phyloP scores from a whole-genome alignment of 495 filamentous ascomycete genomes.

The Aspergillus bertholletiae region DNA sequence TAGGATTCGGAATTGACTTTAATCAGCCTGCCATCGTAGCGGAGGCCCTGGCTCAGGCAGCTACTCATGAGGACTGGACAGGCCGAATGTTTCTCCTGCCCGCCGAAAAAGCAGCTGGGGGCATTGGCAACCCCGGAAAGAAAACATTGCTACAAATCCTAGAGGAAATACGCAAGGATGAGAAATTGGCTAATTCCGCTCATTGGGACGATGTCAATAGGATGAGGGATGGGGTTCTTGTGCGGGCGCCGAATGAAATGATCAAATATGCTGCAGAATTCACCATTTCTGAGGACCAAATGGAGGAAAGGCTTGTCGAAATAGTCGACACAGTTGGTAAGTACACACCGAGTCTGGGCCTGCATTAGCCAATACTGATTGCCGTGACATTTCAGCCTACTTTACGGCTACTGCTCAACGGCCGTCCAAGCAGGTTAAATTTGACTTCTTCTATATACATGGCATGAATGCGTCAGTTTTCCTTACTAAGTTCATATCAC shows the following conservation, averaged over 20 bases:
- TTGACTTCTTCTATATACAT: constrained; percentile 84
- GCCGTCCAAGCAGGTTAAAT: constrained; percentile 59
- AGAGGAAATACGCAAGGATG: constrained; percentile 51
- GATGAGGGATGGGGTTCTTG: constrained; percentile 62
- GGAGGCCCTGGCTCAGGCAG: constrained; percentile 72
- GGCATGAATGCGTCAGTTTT: constrained; percentile 61
- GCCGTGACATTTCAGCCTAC: constrained; percentile 38
- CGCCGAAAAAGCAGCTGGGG: constrained; percentile 49
- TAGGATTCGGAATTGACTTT: constrained; percentile 81
- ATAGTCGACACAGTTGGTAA: constrained; percentile 65
- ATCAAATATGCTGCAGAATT: constrained; percentile 56
- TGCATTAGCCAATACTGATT: background rate
- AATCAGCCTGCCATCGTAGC: constrained; percentile 77
- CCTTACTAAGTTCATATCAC: constrained; percentile 49
- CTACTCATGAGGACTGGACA: constrained; percentile 55
- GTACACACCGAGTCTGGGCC: constrained; percentile 8
- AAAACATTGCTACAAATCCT: constrained; percentile 57
- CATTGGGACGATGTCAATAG: constrained; percentile 56
- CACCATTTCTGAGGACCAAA: constrained; percentile 52
- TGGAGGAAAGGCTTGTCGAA: constrained; percentile 68
- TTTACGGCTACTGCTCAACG: constrained; percentile 59
- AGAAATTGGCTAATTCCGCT: constrained; percentile 50
- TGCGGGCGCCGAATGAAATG: constrained; percentile 59
- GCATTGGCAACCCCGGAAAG: constrained; percentile 23
- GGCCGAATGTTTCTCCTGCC: constrained; percentile 43